phyloP scores from a whole-genome alignment of 768 basidiomycete species.

The Cystobasidium onofrii region DNA sequence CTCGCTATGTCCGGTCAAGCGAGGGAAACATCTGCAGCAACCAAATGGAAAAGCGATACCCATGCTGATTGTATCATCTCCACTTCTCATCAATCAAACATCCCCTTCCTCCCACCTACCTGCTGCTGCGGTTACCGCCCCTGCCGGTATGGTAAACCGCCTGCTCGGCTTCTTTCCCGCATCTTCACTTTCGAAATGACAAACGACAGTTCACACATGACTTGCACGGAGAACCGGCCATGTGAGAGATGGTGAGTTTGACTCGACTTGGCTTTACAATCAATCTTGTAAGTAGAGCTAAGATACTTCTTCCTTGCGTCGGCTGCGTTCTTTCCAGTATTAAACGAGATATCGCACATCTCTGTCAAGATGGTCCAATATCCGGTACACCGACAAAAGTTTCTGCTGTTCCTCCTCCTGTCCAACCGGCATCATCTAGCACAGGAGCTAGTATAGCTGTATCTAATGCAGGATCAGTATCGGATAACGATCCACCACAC shows the following conservation, averaged over 20 bases:
- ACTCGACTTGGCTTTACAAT: constrained; percentile 28
- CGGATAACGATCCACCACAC: neutral
- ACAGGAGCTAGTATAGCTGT: neutral
- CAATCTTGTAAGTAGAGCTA: constrained; percentile 3
- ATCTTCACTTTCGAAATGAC: neutral
- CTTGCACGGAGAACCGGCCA: constrained; percentile 51
- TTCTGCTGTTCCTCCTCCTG: neutral
- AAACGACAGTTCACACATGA: constrained; percentile 25
- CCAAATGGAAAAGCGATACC: neutral
- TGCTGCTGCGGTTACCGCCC: neutral
- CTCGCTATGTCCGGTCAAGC: neutral
- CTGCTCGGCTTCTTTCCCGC: constrained; percentile 28
- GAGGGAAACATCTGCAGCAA: neutral
- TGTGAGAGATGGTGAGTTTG: constrained; percentile 79
- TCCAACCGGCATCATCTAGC: neutral
- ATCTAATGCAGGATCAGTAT: neutral
- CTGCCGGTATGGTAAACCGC: neutral
- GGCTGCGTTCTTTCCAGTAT: constrained; percentile 48
- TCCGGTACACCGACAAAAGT: neutral
- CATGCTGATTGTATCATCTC: too few relatives aligned
- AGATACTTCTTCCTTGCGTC: neutral
- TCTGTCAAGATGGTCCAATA: constrained; percentile 47
- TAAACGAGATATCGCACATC: constrained; percentile 88
- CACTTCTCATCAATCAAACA: too few relatives aligned
- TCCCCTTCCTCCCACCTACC: too few relatives aligned